Conservation (phyloP, 176 grass and related monocot genomes). For the Ananas comosus region DNA sequence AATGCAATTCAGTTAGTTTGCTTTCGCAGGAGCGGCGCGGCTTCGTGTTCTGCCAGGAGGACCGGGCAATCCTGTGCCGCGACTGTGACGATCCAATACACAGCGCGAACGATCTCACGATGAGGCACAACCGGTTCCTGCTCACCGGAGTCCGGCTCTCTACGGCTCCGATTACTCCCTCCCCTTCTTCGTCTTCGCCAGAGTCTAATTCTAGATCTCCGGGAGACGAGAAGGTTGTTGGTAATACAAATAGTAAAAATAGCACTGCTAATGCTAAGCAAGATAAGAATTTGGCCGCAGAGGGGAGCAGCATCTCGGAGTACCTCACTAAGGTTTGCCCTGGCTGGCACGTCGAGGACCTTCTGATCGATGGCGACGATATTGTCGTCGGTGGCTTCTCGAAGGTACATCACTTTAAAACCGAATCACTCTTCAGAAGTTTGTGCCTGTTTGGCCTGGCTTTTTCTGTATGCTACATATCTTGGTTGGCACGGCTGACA, state of each 20-base stretch:
- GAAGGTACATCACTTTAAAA: conserved; percentile 6
- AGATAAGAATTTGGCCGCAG: conserved; percentile 14
- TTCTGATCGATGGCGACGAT: conserved; percentile 51
- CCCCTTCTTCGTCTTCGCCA: conserved; percentile 7
- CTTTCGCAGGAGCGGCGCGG: conserved; percentile 58
- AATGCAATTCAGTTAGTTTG: not conserved
- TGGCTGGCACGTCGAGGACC: conserved; percentile 79
- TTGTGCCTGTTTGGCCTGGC: not conserved
- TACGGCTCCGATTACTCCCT: conserved; percentile 12
- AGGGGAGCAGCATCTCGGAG: conserved; percentile 67
- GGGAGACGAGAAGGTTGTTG: not conserved
- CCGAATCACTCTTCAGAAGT: not conserved
- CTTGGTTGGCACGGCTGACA: too few relatives aligned
- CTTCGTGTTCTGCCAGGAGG: conserved; percentile 92
- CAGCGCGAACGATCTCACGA: conserved; percentile 63
- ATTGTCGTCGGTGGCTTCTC: conserved; percentile 6
- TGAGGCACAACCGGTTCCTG: conserved; percentile 87
- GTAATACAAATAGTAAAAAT: conserved; percentile 2
- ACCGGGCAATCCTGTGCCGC: conserved; percentile 85
- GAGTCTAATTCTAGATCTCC: not conserved
- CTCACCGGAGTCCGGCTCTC: conserved; percentile 72
- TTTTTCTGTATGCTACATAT: too few relatives aligned
- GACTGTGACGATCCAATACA: conserved; percentile 86
- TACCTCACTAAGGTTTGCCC: conserved; percentile 83
- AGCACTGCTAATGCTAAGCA: not conserved